A percentile compares a stretch with the other conserved stretches of the same genome.
Conservation (phyloP, 2,329 filamentous ascomycete species). For the Colletotrichum trifolii region DNA sequence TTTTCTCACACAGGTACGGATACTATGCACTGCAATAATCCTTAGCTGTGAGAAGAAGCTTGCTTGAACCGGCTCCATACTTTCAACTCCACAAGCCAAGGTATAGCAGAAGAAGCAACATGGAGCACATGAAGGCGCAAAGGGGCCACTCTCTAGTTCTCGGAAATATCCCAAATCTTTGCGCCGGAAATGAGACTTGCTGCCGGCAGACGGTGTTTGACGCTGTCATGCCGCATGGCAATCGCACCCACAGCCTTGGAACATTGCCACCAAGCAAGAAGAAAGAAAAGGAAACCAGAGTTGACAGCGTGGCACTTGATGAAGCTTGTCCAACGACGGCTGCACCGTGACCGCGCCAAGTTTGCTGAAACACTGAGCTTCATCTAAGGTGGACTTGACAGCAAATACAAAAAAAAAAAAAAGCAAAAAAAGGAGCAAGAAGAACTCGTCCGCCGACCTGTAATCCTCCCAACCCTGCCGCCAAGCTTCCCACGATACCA, state of each 20-base stretch:
- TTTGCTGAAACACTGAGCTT: no score
- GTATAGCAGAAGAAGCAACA: neutral
- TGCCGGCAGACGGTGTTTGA: no score
- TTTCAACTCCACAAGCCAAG: neutral
- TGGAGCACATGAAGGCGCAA: neutral
- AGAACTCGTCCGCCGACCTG: neutral
- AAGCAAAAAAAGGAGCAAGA: neutral
- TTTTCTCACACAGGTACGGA: neutral
- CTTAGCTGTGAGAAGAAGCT: neutral
- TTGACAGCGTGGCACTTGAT: no score
- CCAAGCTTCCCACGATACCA: slow-evolving; percentile 20
- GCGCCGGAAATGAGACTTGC: slow-evolving; percentile 1
- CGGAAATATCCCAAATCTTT: slow-evolving; percentile 15
- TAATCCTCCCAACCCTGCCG: slow-evolving; percentile 13
- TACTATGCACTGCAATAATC: neutral
- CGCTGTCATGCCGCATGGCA: no score
- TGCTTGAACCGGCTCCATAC: neutral
- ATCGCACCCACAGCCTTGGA: no score
- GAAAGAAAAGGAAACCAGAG: no score
- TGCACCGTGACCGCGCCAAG: no score
- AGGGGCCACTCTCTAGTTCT: neutral
- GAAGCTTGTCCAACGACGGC: no score
- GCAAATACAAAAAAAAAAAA: no score
- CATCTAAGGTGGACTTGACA: no score
- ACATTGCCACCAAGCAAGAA: no score